Evolutionary conservation across 1,284 basidiomycete species (phyloP).

Genomic region (Rhodofomes roseus): DNA sequence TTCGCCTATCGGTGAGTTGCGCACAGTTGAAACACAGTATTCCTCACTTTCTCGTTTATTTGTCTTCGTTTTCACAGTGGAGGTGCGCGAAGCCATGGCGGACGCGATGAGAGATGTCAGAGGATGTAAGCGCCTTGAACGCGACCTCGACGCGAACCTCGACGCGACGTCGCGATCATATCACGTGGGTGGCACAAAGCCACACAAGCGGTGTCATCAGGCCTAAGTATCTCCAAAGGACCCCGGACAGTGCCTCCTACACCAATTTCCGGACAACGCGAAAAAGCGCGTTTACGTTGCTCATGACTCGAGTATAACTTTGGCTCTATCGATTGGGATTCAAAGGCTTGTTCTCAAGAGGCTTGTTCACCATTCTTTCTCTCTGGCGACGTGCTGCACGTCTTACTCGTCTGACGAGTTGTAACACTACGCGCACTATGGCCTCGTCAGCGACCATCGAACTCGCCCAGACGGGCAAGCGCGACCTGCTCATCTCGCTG

Average conservation of each 20-base stretch:
- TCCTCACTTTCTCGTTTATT: neutral
- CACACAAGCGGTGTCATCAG: neutral
- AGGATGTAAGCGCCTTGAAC: no score
- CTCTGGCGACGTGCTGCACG: conserved; percentile 22
- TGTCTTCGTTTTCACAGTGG: neutral
- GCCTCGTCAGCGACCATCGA: conserved; percentile 31
- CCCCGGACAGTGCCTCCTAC: no score
- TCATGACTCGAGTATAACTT: conserved; percentile 15
- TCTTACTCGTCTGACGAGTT: conserved; percentile 19
- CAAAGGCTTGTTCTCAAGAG: conserved; percentile 13
- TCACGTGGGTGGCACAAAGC: no score
- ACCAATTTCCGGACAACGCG: no score
- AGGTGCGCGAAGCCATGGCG: neutral
- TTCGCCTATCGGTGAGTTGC: neutral
- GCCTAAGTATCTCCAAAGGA: neutral
- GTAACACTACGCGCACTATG: conserved; percentile 14
- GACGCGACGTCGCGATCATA: neutral
- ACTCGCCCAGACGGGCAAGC: conserved; percentile 81
- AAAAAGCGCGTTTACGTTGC: no score
- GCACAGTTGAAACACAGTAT: neutral
- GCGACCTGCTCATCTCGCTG: conserved; percentile 81
- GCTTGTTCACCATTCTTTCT: conserved; percentile 22
- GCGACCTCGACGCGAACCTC: neutral
- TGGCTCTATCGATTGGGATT: conserved; percentile 17
- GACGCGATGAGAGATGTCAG: neutral